Evolutionary conservation across 345 rosid species (phyloP), one percentile per base, ranked within the genome.

Genomic region (Isatis tinctoria): DNA sequence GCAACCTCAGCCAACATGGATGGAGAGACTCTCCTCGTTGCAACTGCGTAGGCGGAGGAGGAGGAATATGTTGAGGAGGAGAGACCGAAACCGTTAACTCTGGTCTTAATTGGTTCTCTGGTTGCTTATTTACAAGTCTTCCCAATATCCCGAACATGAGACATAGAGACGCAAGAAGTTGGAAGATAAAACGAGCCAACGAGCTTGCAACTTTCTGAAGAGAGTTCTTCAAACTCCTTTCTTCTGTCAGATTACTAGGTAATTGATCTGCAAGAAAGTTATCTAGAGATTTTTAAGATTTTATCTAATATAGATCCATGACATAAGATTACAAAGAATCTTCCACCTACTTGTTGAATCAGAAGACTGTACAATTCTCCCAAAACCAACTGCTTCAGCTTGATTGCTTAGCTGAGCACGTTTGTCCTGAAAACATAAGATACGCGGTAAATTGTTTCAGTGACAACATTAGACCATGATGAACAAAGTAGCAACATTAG

Each of bases 1-100:
- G 93, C 85, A 94, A 88, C 80, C 97, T 90, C 72, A 86, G 79
- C 90, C 89, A 91, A 81, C 94, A 89, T 14, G 97, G 96, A 78
- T 83, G 83, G 28, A 90, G 65, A 26, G 80, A 63, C 48, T 84
- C 82, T 63, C 49, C 79, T 64, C 57, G 80, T 78, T 86, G 82
- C 66, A 79, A 76, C 79, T 80, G 75, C 24, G 73, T 79, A 32
- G 40, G 9, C 12, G 45, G 33, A 60, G 66, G 49, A 53, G 79
- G 73, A 70, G 80, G 76, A 72, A 41, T 66, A 6, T 61, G 48
- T 57, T 69, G 84, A 73, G 81, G 82, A 32, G 82, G 82, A 32
- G 83, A 70, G 49, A 57, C 80, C 40, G 83, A 81, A 52, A 69
- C 82, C 40, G 70, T 69, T 61, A 80, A 43, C 69, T 53, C 78